Conservation (phyloP, 495 filamentous ascomycete genomes). For the Hypomontagnella monticulosa region DNA sequence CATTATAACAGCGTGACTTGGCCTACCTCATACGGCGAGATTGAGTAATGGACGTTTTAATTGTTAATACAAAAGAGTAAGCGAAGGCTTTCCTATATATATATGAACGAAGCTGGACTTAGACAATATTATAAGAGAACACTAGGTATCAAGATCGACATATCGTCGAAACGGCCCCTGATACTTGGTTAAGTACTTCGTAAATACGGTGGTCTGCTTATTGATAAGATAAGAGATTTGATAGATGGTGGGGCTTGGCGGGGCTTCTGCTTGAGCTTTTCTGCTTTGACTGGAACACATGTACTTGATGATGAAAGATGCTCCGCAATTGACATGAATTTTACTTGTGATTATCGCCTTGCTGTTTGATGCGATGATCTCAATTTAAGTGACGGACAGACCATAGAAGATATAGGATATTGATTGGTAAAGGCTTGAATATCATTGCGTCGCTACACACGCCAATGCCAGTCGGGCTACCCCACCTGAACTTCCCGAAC, state of each 20-base stretch:
- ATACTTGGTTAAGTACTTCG: background rate
- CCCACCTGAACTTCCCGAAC: slow-evolving; percentile 30
- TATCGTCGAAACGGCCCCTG: no score
- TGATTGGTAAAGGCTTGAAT: slow-evolving; percentile 7
- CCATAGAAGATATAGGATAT: background rate
- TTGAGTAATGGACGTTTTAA: background rate
- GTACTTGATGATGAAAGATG: slow-evolving; percentile 26
- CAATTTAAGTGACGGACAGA: background rate
- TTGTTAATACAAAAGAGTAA: slow-evolving; percentile 6
- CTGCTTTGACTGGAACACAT: slow-evolving; percentile 9
- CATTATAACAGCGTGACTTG: no score
- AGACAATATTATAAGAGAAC: no score
- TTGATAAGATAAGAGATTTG: slow-evolving; percentile 33
- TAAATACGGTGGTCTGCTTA: background rate
- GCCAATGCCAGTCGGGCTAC: slow-evolving; percentile 22
- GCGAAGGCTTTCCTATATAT: no score
- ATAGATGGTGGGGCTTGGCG: slow-evolving; percentile 23
- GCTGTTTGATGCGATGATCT: background rate
- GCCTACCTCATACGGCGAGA: no score
- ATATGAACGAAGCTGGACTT: no score
- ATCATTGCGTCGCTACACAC: background rate
- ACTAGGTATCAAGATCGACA: no score
- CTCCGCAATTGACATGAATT: slow-evolving; percentile 31
- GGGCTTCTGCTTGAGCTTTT: slow-evolving; percentile 3
- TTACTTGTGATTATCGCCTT: background rate